Evolutionary conservation across 768 basidiomycete species (phyloP).

Genomic region (Tulasnella sp.): DNA sequence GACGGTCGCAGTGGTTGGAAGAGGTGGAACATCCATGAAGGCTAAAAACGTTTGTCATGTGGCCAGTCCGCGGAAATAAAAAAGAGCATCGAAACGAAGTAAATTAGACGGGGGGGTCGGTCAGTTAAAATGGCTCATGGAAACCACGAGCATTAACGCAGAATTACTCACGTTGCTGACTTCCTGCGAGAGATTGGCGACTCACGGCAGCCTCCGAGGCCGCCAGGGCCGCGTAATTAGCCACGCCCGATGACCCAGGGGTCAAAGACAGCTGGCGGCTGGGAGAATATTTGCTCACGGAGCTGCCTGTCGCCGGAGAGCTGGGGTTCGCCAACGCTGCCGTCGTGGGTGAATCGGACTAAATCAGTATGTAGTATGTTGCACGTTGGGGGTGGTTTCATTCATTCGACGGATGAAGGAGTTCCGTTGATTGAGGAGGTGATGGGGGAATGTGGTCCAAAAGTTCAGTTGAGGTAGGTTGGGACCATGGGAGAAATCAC

Average conservation of each 20-base stretch:
- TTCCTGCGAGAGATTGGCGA: neutral
- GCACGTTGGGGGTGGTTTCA: neutral
- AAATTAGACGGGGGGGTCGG: neutral
- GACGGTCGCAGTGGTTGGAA: neutral
- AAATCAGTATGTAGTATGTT: neutral
- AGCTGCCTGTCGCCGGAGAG: neutral
- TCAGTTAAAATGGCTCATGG: neutral
- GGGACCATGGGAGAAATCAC: constrained; percentile 5
- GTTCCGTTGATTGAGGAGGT: neutral
- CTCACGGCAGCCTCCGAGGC: constrained; percentile 9
- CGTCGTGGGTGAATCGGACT: neutral
- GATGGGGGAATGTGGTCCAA: neutral
- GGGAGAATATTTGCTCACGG: constrained; percentile 7
- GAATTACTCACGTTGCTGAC: constrained; percentile 8
- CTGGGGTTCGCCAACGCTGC: neutral
- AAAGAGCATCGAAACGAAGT: neutral
- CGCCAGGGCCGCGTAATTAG: constrained; percentile 8
- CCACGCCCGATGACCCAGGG: neutral
- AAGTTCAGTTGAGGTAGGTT: constrained; percentile 11
- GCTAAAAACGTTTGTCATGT: constrained; percentile 10
- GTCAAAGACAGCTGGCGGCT: neutral
- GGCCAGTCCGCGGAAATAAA: neutral
- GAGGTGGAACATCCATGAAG: constrained; percentile 10
- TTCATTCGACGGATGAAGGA: constrained; percentile 1
- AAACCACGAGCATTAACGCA: neutral